Percentiles rank a stretch among this genome's conserved stretches.
These are phyloP conservation scores for Acer saccharum DNA, from an alignment of 345 rosid genomes.

Conservation along the genomic window DNA sequence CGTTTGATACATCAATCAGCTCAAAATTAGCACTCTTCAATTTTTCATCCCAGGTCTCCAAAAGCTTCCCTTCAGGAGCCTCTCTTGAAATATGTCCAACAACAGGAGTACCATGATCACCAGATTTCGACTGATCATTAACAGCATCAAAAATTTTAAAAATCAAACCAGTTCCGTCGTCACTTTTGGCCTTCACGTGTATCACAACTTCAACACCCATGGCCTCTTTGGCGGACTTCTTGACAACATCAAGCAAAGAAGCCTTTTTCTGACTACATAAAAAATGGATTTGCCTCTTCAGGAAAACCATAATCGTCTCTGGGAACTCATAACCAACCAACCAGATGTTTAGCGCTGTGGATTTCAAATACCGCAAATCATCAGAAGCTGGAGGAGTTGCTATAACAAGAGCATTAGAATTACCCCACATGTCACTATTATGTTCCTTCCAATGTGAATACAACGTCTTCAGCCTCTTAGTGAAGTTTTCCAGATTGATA, in stretches of 20 bases:
- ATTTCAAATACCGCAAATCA: slow-evolving; percentile 48
- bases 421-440: slow-evolving; percentile 34
- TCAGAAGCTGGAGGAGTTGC: slow-evolving; percentile 49
- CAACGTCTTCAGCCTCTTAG: slow-evolving; percentile 34
- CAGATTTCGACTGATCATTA: too few relatives aligned
- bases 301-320: too few relatives aligned
- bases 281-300: slow-evolving; percentile 47
- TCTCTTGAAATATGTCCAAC: too few relatives aligned
- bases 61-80: too few relatives aligned
- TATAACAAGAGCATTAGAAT: slow-evolving; percentile 37
- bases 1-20: too few relatives aligned
- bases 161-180: slow-evolving; percentile 40
- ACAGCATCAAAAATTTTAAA: too few relatives aligned
- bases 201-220: slow-evolving; percentile 43
- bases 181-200: slow-evolving; percentile 45
- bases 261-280: slow-evolving; percentile 50
- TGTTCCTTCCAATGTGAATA: slow-evolving; percentile 49
- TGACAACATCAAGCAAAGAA: slow-evolving; percentile 45
- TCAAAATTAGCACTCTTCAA: too few relatives aligned
- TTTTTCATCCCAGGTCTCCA: too few relatives aligned
- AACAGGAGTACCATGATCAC: too few relatives aligned
- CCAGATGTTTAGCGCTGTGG: slow-evolving; percentile 53
- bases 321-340: slow-evolving; percentile 55
- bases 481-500: slow-evolving; percentile 42
- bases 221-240: slow-evolving; percentile 39